Conservation (phyloP, 306 rosid species). For the Hylodesmum podocarpum region DNA sequence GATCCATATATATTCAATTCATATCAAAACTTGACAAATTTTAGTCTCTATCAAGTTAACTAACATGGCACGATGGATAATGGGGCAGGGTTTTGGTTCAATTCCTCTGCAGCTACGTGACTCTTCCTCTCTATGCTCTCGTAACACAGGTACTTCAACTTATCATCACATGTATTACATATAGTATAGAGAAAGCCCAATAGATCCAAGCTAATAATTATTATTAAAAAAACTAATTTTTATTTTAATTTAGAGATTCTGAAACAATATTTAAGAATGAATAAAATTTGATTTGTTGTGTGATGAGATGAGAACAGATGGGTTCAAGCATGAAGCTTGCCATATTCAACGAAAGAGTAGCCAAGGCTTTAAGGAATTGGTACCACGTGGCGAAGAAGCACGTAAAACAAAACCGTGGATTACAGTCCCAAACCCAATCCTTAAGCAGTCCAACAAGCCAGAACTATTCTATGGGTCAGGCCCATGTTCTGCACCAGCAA, state of each 20-base stretch:
- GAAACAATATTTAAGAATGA: background rate
- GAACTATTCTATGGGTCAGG: slow-evolving; percentile 41
- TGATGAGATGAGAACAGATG: slow-evolving; percentile 57
- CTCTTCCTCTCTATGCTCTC: slow-evolving; percentile 8
- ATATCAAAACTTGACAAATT: background rate
- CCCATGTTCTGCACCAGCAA: too few species aligned
- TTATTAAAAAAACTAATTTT: too few species aligned
- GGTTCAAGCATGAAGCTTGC: slow-evolving; percentile 73
- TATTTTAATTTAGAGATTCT: background rate
- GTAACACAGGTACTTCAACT: slow-evolving; percentile 2
- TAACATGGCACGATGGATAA: background rate
- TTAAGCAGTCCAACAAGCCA: slow-evolving; percentile 58
- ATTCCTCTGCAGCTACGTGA: slow-evolving; percentile 4
- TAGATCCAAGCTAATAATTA: too few species aligned
- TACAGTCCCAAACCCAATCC: slow-evolving; percentile 33
- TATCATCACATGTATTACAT: too few species aligned
- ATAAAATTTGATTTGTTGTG: background rate
- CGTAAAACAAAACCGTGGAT: slow-evolving; percentile 50
- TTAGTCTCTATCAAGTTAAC: background rate
- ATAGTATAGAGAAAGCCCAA: too few species aligned
- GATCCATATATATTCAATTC: background rate
- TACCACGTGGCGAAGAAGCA: slow-evolving; percentile 61
- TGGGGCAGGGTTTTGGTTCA: background rate
- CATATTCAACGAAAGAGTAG: slow-evolving; percentile 71
- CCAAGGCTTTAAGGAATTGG: slow-evolving; percentile 66